Percentiles rank a stretch among this genome's conserved stretches.
Evolutionary conservation across 2,329 filamentous ascomycete species (phyloP).

Genomic region (Gaeumannomyces tritici): DNA sequence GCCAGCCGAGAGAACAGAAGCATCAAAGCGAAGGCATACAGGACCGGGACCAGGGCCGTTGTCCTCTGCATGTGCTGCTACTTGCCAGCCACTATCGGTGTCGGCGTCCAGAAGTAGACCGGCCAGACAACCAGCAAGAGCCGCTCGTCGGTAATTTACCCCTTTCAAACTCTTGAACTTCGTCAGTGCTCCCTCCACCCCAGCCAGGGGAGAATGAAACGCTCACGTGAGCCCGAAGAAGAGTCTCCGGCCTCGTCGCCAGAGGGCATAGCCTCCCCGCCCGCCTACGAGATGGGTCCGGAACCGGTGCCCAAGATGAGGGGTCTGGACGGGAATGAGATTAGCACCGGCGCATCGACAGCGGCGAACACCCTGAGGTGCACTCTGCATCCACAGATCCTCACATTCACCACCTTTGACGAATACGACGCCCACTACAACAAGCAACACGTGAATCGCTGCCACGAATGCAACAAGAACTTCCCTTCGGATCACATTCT

Average conservation of each 20-base stretch:
- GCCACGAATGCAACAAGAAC: slow-evolving; percentile 75
- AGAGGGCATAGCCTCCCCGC: not conserved
- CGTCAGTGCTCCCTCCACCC: not conserved
- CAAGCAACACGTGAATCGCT: slow-evolving; percentile 74
- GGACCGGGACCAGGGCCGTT: no score
- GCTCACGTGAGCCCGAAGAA: slow-evolving; percentile 47
- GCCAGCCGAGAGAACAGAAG: not conserved
- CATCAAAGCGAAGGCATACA: not conserved
- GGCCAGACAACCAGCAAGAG: not conserved
- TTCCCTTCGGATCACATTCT: slow-evolving; percentile 79
- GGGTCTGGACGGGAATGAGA: slow-evolving; percentile 31
- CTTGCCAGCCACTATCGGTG: no score
- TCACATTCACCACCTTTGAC: slow-evolving; percentile 64
- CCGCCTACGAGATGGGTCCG: not conserved
- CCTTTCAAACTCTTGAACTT: not conserved
- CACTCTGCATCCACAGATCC: slow-evolving; percentile 60
- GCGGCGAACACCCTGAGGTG: slow-evolving; percentile 58
- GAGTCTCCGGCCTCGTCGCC: slow-evolving; percentile 16
- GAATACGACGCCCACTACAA: slow-evolving; percentile 85
- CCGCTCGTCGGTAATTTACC: not conserved
- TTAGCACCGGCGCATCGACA: slow-evolving; percentile 18
- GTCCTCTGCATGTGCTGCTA: not conserved
- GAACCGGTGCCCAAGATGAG: slow-evolving; percentile 43
- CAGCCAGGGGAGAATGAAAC: slow-evolving; percentile 40
- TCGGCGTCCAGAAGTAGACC: not conserved